Conservation (phyloP, 768 basidiomycete genomes). For the Podaxis sp. region DNA sequence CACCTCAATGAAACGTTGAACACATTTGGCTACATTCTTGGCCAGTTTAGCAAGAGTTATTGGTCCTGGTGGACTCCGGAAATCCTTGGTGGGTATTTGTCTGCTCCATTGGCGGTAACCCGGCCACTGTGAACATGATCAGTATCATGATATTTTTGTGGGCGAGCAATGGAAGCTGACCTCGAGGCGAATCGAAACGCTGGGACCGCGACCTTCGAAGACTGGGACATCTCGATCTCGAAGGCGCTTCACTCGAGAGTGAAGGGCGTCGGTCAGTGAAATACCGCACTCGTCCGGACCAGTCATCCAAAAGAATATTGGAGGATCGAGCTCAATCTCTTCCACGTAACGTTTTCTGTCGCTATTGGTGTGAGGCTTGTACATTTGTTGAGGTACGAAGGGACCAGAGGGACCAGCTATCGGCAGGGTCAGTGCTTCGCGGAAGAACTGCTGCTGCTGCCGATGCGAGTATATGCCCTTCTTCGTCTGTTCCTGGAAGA, state of each 20-base stretch:
- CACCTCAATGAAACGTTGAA: slow-evolving; percentile 66
- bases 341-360: slow-evolving; percentile 77
- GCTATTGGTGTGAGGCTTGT: slow-evolving; percentile 74
- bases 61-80: slow-evolving; percentile 72
- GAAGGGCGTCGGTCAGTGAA: slow-evolving; percentile 60
- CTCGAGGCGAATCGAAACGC: slow-evolving; percentile 77
- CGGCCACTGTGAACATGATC: slow-evolving; percentile 56
- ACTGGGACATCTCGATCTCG: slow-evolving; percentile 60
- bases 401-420: slow-evolving; percentile 33
- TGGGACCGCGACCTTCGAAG: slow-evolving; percentile 72
- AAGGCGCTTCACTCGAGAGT: slow-evolving; percentile 54
- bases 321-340: slow-evolving; percentile 59
- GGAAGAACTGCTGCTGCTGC: slow-evolving; percentile 46
- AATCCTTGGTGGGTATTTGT: slow-evolving; percentile 82
- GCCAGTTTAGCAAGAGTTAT: slow-evolving; percentile 77
- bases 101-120: slow-evolving; percentile 76
- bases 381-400: slow-evolving; percentile 72
- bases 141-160: background rate
- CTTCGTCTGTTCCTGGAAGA: slow-evolving; percentile 20
- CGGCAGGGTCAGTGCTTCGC: slow-evolving; percentile 36
- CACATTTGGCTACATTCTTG: slow-evolving; percentile 77
- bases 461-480: slow-evolving; percentile 35
- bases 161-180: slow-evolving; percentile 32
- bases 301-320: slow-evolving; percentile 61
- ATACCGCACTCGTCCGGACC: slow-evolving; percentile 60